These are phyloP conservation scores for Pseudocercospora fijiensis DNA, from an alignment of 2,329 filamentous ascomycete species.

Conservation along the genomic window DNA sequence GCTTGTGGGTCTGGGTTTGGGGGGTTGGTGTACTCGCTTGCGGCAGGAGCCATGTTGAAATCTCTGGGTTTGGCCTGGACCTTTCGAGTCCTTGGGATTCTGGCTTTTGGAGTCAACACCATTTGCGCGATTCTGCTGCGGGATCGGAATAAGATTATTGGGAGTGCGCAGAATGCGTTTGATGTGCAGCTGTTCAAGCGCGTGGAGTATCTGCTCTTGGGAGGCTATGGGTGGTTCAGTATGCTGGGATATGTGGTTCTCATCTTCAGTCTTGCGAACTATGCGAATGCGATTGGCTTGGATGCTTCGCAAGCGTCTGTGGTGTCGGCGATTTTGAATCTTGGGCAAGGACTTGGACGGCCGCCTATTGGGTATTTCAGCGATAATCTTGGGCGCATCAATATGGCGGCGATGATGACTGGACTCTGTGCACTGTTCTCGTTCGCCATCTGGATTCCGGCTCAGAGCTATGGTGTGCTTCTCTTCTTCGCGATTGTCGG, in stretches of 20 bases:
- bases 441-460: conserved; percentile 71
- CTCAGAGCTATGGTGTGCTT: conserved; percentile 64
- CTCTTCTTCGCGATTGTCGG: conserved; percentile 68
- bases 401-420: conserved; percentile 64
- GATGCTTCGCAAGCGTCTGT: conserved; percentile 66
- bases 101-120: conserved; percentile 64
- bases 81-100: conserved; percentile 63
- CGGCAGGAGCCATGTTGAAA: conserved; percentile 66
- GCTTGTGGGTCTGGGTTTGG: conserved; percentile 72
- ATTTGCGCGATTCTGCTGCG: conserved; percentile 62
- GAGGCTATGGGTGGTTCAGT: conserved; percentile 68
- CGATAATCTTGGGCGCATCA: conserved; percentile 68
- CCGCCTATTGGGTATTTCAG: conserved; percentile 71
- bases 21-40: conserved; percentile 68
- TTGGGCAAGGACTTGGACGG: conserved; percentile 65
- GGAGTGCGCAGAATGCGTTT: conserved; percentile 66
- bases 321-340: conserved; percentile 70
- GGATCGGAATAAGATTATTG: conserved; percentile 71
- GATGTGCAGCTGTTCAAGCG: conserved; percentile 62
- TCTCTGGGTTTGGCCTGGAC: conserved; percentile 65
- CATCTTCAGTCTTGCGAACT: conserved; percentile 74
- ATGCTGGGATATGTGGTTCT: conserved; percentile 74
- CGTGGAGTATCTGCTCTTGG: conserved; percentile 62
- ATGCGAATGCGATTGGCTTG: conserved; percentile 67
- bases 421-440: conserved; percentile 63